These are phyloP conservation scores for Tylopilus plumbeoviolaceoides DNA, from an alignment of 768 basidiomycete genomes.

Conservation along the genomic window DNA sequence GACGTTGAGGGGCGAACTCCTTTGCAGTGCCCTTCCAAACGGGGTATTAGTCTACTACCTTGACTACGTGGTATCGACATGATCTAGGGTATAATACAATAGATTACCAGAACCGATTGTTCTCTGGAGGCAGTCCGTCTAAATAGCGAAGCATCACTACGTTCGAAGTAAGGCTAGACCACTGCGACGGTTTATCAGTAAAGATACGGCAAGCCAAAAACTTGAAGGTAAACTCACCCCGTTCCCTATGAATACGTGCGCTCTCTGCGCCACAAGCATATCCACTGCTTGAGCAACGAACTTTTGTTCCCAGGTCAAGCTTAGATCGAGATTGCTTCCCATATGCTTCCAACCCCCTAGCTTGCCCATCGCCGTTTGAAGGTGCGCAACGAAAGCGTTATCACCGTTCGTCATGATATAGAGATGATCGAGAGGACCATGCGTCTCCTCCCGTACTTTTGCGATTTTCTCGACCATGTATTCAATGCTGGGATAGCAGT, in stretches of 20 bases:
- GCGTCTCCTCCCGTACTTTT: slow-evolving; percentile 27
- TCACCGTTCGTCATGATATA: slow-evolving; percentile 49
- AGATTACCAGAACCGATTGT: slow-evolving; percentile 34
- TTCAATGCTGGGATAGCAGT: slow-evolving; percentile 40
- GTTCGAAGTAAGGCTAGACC: slow-evolving; percentile 40
- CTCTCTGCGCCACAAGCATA: slow-evolving; percentile 44
- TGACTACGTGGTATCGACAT: too few species aligned
- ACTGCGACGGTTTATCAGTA: slow-evolving; percentile 22
- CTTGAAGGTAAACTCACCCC: slow-evolving; percentile 40
- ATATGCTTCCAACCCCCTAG: slow-evolving; percentile 36
- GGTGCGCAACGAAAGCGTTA: slow-evolving; percentile 35
- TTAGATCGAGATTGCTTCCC: slow-evolving; percentile 38
- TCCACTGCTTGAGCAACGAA: slow-evolving; percentile 46
- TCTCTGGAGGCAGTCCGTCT: slow-evolving; percentile 23
- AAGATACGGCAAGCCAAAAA: background rate
- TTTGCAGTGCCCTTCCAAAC: slow-evolving; percentile 7
- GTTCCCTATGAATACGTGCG: slow-evolving; percentile 49
- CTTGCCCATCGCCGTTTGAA: slow-evolving; percentile 33
- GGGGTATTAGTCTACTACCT: background rate
- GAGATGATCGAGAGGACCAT: slow-evolving; percentile 30
- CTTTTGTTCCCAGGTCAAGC: slow-evolving; percentile 38
- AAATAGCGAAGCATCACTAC: slow-evolving; percentile 35
- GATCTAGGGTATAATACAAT: background rate
- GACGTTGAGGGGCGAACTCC: too few species aligned
- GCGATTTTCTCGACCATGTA: slow-evolving; percentile 39